These are phyloP conservation scores for Apiotrichum sp. DNA, from an alignment of 1,284 basidiomycete genomes.

Conservation along the genomic window DNA sequence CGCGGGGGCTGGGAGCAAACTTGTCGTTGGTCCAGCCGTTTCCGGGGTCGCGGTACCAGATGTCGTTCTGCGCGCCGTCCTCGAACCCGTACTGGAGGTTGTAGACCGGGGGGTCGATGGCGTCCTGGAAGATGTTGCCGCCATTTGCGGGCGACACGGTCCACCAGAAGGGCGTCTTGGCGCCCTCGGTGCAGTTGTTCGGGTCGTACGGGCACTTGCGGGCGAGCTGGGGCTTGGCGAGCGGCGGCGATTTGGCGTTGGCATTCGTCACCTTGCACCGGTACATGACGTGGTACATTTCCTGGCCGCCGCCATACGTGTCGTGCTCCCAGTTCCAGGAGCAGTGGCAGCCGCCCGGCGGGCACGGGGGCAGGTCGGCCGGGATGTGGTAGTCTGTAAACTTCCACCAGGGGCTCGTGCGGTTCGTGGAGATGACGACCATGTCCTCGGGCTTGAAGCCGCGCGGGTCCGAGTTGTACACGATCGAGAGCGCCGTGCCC, in stretches of 20 bases:
- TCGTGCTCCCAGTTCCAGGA: constrained; percentile 59
- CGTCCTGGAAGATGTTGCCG: constrained; percentile 47
- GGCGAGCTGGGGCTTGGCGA: constrained; percentile 18
- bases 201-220: constrained; percentile 2
- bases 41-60: constrained; percentile 8
- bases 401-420: constrained; percentile 62
- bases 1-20: no score
- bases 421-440: constrained; percentile 63
- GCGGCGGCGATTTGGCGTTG: not conserved
- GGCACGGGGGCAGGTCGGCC: constrained; percentile 48
- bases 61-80: constrained; percentile 30
- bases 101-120: constrained; percentile 22
- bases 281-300: not conserved
- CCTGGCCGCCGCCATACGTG: constrained; percentile 54
- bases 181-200: constrained; percentile 24
- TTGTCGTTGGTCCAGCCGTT: no score
- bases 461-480: constrained; percentile 57
- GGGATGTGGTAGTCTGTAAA: constrained; percentile 61
- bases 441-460: constrained; percentile 60
- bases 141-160: constrained; percentile 30
- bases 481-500: constrained; percentile 51
- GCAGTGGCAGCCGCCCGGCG: no score
- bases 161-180: not conserved
- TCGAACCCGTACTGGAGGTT: constrained; percentile 23
- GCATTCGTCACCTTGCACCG: not conserved